Evolutionary conservation across 352 stramenopile genomes (phyloP), one percentile per base, ranked within the genome.

Genomic region (Salisapilia sapeloensis): DNA sequence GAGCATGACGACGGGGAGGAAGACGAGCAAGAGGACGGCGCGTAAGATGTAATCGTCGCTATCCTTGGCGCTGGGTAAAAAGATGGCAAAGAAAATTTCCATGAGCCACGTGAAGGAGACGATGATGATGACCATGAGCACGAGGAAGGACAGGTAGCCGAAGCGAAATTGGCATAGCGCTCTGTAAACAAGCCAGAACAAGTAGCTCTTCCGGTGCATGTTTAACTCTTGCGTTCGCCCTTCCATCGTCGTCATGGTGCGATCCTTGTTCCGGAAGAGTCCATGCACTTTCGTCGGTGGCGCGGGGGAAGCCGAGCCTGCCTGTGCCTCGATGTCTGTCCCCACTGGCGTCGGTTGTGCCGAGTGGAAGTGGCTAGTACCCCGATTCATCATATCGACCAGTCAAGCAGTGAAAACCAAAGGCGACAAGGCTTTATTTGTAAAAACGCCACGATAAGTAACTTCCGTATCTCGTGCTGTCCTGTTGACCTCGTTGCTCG

Each of bases 11-110:
- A 80, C 14, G 2, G 70, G 70, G 6, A 86, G 50, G 25, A 67
- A 35, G 6, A 70, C 48, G 29, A 86, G 49, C 19, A 76, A 47
- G 17, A 60, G 34, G 24, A 80, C 50, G 0, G 67, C 60, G 33
- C 70, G 64, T 23, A 69, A 26, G 26, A 62, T 44, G 24, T 77
- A 69, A 11, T 66, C 51, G 33, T 75, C 56, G 41, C 60, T 76
- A 41, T 78, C 78, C 40, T 30, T 28, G 6, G 70, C 67, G 29
- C 64, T 82, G 15, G 70, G 70, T 24, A 86, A 46, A 37, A 86
- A 86, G 38, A 86, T 77, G 14, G 64, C 60, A 38, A 86, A 86
- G 56, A 83, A 86, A 36, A 86, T 69, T 50, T 83, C 70, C 70
- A 86, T 86, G 28, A 86, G 48, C 35, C 78, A 36, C 45, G 66